Evolutionary conservation across 2,329 filamentous ascomycete genomes (phyloP).

Genomic region (Botryotinia convoluta): DNA sequence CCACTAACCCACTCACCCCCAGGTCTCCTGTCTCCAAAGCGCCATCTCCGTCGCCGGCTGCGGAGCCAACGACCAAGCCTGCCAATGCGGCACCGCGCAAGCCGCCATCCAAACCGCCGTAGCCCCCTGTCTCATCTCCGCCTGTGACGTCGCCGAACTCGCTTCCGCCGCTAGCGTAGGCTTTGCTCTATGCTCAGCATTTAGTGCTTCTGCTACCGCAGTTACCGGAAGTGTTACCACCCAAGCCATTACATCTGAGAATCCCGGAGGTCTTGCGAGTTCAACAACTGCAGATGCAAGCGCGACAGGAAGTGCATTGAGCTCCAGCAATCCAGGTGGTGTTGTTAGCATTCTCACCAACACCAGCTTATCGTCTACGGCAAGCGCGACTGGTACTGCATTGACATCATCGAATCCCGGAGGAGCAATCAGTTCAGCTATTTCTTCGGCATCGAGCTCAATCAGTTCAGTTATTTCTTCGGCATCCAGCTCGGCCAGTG

Average conservation of each 20-base stretch:
- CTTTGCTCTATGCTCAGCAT: conserved; percentile 36
- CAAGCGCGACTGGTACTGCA: background rate
- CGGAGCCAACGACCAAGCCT: conserved; percentile 40
- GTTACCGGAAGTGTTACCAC: background rate
- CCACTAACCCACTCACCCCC: background rate
- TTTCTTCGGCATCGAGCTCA: background rate
- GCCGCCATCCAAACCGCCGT: conserved; percentile 39
- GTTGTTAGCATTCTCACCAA: background rate
- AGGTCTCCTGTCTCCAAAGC: conserved; percentile 39
- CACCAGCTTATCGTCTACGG: background rate
- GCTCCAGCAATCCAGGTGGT: background rate
- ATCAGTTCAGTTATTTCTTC: background rate
- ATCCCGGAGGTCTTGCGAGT: background rate
- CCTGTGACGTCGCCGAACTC: conserved; percentile 39
- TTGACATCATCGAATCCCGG: background rate
- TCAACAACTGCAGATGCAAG: background rate
- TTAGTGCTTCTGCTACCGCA: conserved; percentile 28
- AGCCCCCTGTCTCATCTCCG: conserved; percentile 33
- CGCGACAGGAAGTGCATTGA: background rate
- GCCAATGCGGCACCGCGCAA: conserved; percentile 40
- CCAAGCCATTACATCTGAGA: background rate
- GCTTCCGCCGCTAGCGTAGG: conserved; percentile 39
- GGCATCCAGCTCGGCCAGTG: background rate
- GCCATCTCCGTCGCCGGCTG: conserved; percentile 42
- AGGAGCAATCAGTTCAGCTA: background rate